phyloP scores from a whole-genome alignment of 2,329 filamentous ascomycete genomes.

The Monosporascus sp. region DNA sequence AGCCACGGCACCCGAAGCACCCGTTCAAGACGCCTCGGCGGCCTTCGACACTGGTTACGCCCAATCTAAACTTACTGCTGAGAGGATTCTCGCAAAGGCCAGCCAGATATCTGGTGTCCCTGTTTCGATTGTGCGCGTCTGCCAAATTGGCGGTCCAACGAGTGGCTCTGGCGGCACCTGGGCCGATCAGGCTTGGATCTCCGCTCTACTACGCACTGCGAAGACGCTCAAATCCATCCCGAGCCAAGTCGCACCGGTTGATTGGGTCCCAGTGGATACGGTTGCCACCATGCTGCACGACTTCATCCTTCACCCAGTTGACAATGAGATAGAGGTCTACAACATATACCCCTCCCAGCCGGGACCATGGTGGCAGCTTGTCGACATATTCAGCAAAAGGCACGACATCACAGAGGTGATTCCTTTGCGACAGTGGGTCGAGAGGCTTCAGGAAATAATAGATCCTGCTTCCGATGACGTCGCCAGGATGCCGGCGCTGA shows the following conservation, averaged over 20 bases:
- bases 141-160: slow-evolving; percentile 13
- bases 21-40: slow-evolving; percentile 7
- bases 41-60: slow-evolving; percentile 14
- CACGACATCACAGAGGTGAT: slow-evolving; percentile 2
- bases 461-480: no score
- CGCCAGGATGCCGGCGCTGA: no score
- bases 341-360: slow-evolving; percentile 4
- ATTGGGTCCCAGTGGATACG: slow-evolving; percentile 14
- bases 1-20: neutral
- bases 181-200: slow-evolving; percentile 19
- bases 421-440: slow-evolving; percentile 7
- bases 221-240: slow-evolving; percentile 10
- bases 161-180: neutral
- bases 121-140: slow-evolving; percentile 13
- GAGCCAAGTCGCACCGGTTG: slow-evolving; percentile 3
- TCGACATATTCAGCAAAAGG: slow-evolving; percentile 2
- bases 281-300: slow-evolving; percentile 8
- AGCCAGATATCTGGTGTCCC: slow-evolving; percentile 4
- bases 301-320: neutral
- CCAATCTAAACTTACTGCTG: slow-evolving; percentile 15
- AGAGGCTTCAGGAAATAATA: no score
- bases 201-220: slow-evolving; percentile 11
- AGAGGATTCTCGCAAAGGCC: slow-evolving; percentile 11
- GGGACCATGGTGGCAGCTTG: slow-evolving; percentile 7
- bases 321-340: slow-evolving; percentile 3